Evolutionary conservation across 2,329 filamentous ascomycete genomes (phyloP), one percentile per base, ranked within the genome.

Genomic region (Amauroascus verrucosus): DNA sequence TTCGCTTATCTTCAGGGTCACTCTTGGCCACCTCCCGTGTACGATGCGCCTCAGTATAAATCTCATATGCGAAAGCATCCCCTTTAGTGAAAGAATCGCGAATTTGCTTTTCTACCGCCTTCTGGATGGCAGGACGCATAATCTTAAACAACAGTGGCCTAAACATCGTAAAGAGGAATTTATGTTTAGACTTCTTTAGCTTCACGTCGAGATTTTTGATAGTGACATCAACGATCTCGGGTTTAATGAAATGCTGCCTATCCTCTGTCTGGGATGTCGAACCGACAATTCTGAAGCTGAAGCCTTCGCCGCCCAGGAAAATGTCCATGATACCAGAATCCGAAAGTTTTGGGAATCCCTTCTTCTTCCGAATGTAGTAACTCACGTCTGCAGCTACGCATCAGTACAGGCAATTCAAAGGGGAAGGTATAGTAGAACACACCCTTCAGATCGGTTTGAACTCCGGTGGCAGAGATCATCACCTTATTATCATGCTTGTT

Each of bases 281-380:
- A 61, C 95, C 79, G 66, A 88, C 87, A 65, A 97, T 82, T 71
- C 89, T 90, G 79, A 97, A 95, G 64, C 85, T 86, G 68, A 98
- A 84, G 33, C 93, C 93, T 41, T 85, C 80, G 30, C 90, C 93
- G 24, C 86, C 87, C 52, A 98, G 80, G 65, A 89, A 81, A 63
- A 98, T 83, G 66, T 97, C 90, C 72, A 86, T 83, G 30, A 97
- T 77, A 74, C 93, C 93, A 44, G 81, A 86, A 67, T 98, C 93
- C 16, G 82, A 89, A 67, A 97, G 76, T 13, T 83, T 79, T 2
- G 90, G 91, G 77, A 96, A 96, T 7, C 93, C 91, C 64, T 89
- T 75, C 80, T 98, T 97, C 73, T 85, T 87, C 75, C 93, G 93
- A 72, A 98, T 78, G 70, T 97, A 90, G 78, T 90, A 97, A 69